Base-by-base conservation (phyloP, 495 filamentous ascomycete genomes). In the Hyaloscypha finlandica region DNA sequence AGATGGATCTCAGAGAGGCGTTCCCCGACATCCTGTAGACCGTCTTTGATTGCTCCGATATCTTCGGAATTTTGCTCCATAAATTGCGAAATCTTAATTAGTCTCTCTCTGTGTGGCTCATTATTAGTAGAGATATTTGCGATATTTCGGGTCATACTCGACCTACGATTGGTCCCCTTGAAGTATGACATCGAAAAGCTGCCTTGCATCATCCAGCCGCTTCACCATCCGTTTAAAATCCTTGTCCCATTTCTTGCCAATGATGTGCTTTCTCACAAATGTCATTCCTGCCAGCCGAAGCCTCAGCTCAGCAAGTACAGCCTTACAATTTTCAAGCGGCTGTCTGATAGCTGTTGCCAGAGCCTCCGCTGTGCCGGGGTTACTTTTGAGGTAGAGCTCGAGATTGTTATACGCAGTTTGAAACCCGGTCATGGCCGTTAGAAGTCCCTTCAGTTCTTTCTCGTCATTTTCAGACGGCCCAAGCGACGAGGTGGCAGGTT, bases 141-240 rank as follows among this genome's bases (percentile, higher is more conserved):
- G 5, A 20, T 12, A 12, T 19, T 30, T 51, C 42, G 8, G 16
- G 42, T 19, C 12, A 45, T 6, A 4, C 4, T 20, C 33, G 11
- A 51, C 59, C 14, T 30, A 62, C 59, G 59, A 25, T 32, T 62
- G 59, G 48, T 62, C 59, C 51, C 12, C 59, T 62, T 62, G 59
- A 35, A 62, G 35, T 22, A 62, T 62, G 20, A 62, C 59, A 30
- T 62, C 35, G 59, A 62, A 62, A 45, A 62, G 59, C 19, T 62
- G 16, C 37, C 20, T 45, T 22, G 59, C 59, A 30, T 62, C 39
- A 0, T 62, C 59, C 2, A 62, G 22, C 6, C 59, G 59, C 30
- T 51, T 62, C 37, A 62, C 32, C 33, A 62, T 12, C 3, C 59
- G 14, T 14, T 62, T 30, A 14, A 62, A 62, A 25, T n/a, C 8